phyloP scores from a whole-genome alignment of 2,329 filamentous ascomycete genomes.

The Didymella arachidicola region DNA sequence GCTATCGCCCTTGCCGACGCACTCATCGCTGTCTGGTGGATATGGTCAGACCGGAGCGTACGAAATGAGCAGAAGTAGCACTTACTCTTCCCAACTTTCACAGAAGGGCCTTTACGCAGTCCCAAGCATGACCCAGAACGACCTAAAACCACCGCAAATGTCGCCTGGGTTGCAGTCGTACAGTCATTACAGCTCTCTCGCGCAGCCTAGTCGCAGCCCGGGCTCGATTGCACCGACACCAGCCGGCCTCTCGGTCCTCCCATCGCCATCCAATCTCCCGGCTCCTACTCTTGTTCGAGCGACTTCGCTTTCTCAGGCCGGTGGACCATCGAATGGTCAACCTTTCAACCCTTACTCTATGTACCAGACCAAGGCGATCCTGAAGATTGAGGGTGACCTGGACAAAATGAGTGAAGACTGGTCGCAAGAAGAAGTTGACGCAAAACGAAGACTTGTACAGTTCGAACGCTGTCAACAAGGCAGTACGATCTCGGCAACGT shows the following conservation, averaged over 20 bases:
- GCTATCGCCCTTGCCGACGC: constrained; percentile 50
- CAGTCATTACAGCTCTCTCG: constrained; percentile 55
- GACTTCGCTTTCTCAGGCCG: constrained; percentile 67
- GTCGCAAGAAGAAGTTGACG: constrained; percentile 80
- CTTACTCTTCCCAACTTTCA: constrained; percentile 43
- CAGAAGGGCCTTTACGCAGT: constrained; percentile 49
- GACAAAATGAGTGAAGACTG: constrained; percentile 84
- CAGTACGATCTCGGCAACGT: constrained; percentile 80
- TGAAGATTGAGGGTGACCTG: constrained; percentile 87
- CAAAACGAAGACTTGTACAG: constrained; percentile 82
- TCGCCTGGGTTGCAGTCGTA: constrained; percentile 49
- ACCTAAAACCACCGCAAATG: constrained; percentile 47
- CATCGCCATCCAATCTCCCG: constrained; percentile 55
- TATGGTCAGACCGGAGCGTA: constrained; percentile 51
- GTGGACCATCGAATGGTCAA: constrained; percentile 55
- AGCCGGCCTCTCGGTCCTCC: constrained; percentile 43
- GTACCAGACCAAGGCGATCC: constrained; percentile 79
- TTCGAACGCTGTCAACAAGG: constrained; percentile 85
- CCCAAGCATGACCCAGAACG: constrained; percentile 35
- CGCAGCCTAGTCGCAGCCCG: constrained; percentile 54
- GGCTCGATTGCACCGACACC: constrained; percentile 49
- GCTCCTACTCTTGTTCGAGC: constrained; percentile 72
- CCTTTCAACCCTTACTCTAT: constrained; percentile 78
- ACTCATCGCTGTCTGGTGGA: constrained; percentile 45
- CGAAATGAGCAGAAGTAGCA: constrained; percentile 46